phyloP scores from a whole-genome alignment of 2,329 filamentous ascomycete genomes.

The Amphichorda felina region DNA sequence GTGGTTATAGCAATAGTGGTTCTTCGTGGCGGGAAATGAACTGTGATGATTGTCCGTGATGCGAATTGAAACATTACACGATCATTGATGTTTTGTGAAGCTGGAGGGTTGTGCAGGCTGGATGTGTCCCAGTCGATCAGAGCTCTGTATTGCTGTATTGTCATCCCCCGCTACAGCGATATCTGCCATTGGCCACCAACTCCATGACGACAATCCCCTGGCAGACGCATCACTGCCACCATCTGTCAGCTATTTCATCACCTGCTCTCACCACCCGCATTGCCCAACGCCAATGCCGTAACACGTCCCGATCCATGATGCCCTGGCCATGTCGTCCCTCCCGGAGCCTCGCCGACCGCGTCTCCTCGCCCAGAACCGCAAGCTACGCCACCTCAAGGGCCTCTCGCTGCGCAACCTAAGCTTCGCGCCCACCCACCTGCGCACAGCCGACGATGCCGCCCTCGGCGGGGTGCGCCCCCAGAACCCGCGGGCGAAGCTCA shows the following conservation, averaged over 20 bases:
- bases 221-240: not conserved
- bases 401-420: constrained; percentile 79
- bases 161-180: constrained; percentile 1
- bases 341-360: constrained; percentile 31
- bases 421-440: constrained; percentile 44
- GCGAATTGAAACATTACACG: too few relatives aligned
- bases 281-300: not conserved
- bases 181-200: not conserved
- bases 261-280: not conserved
- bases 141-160: too few relatives aligned
- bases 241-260: not conserved
- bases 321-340: constrained; percentile 20
- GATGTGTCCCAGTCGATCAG: too few relatives aligned
- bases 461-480: constrained; percentile 33
- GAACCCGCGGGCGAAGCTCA: constrained; percentile 46
- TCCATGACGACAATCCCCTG: constrained; percentile 1
- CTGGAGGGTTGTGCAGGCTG: too few relatives aligned
- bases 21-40: too few relatives aligned
- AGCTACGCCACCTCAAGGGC: constrained; percentile 75
- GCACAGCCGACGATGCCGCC: constrained; percentile 65
- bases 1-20: too few relatives aligned
- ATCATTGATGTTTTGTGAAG: too few relatives aligned
- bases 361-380: constrained; percentile 65
- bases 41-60: too few relatives aligned
- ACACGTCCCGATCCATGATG: not conserved